Evolutionary conservation across 306 rosid species (phyloP), one percentile per base, ranked within the genome.

Genomic region (Cucumis melo): DNA sequence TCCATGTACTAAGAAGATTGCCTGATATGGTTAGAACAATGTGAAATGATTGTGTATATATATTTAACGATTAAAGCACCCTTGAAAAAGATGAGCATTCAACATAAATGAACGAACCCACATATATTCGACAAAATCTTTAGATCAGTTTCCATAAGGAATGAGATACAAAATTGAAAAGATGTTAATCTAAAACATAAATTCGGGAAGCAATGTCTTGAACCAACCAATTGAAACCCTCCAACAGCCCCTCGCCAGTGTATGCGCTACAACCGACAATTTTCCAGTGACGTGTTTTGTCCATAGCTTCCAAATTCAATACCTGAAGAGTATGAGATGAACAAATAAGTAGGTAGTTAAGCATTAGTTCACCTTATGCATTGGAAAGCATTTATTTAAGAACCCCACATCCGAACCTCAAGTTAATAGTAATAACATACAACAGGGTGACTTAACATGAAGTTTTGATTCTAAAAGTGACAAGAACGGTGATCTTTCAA

Each of bases 161-260:
- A 20, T 3, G 12, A 70, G 56, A 21, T 2, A 42, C 23, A 61
- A 55, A 42, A 65, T 36, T 41, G 36, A 48, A 73, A 79, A 84
- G 59, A 36, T 44, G 24, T 68, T 56, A 81, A 38, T 80, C 84
- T 54, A 91, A 90, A 86, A 89, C 82, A 80, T 93, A 91, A 75
- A 91, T 89, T 83, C 93, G 87, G 44, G 97, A 93, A 51, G 97
- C 97, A 63, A 93, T 79, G 81, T 91, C 97, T 79, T 91, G 91
- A 77, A 93, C 97, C 88, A 93, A 62, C 98, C 98, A 89, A 88
- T 89, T 87, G 79, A 91, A 88, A 23, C 93, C 98, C 83, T 87
- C 89, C 17, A 93, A 89, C 81, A 91, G 83, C 36, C 97, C 96
- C 73, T 89, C 89, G 3, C 97, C 98, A 2, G 93, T 88, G 77